A percentile compares a stretch with the other conserved stretches of the same genome.
Evolutionary conservation across 2,329 filamentous ascomycete species (phyloP).

Genomic region (Monosporascus sp.): DNA sequence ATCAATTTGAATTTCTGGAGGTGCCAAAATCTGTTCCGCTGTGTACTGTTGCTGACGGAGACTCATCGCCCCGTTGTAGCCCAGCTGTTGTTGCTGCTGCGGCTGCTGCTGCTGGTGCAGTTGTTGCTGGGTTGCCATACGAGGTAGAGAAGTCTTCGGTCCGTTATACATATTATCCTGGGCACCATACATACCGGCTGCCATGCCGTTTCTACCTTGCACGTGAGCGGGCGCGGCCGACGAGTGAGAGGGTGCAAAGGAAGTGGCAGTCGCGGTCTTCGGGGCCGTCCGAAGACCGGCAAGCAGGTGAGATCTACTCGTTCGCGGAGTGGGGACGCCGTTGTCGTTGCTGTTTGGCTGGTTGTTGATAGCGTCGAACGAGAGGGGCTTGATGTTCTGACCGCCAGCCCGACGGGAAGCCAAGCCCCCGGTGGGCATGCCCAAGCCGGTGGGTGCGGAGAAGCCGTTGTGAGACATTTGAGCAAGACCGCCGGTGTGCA

Average conservation of each 20-base stretch:
- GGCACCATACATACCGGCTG: conserved; percentile 38
- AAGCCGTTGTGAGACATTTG: conserved; percentile 94
- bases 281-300: conserved; percentile 90
- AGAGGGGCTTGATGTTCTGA: conserved; percentile 85
- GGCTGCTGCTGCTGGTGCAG: conserved; percentile 21
- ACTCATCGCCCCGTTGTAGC: conserved; percentile 21
- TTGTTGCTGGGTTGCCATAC: conserved; percentile 27
- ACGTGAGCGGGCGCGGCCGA: conserved; percentile 31
- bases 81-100: conserved; percentile 21
- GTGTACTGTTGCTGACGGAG: conserved; percentile 53
- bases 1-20: conserved; percentile 72
- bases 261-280: conserved; percentile 70
- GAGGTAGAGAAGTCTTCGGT: conserved; percentile 54
- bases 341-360: conserved; percentile 63
- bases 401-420: conserved; percentile 78
- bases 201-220: conserved; percentile 38
- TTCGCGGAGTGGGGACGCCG: conserved; percentile 75
- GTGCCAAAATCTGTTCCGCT: conserved; percentile 83
- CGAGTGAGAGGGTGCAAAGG: conserved; percentile 56
- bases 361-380: conserved; percentile 65
- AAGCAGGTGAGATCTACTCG: conserved; percentile 89
- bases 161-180: conserved; percentile 40
- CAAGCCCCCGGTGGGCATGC: conserved; percentile 73
- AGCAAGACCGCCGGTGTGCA: conserved; percentile 99
- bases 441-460: conserved; percentile 63